Evolutionary conservation across 1,284 basidiomycete genomes (phyloP), one percentile per base, ranked within the genome.

Genomic region (Sporisorium sorghi): DNA sequence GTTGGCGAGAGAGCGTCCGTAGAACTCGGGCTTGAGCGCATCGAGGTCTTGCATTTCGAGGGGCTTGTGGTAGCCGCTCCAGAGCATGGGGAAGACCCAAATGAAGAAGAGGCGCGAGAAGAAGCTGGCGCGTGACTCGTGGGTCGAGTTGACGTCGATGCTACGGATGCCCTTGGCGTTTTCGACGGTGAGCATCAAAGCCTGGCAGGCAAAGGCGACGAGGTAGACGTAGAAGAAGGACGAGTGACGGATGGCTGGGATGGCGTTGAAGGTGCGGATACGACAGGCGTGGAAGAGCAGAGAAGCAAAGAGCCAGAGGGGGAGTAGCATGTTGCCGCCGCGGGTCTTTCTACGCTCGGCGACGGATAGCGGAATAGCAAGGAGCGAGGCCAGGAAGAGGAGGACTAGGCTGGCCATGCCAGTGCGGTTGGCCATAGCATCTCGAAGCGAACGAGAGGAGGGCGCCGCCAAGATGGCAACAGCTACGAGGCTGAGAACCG

Each of bases 21-120:
- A 48, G 44, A 51, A 79, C 14, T 76, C 58, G 12, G 66, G 49
- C 32, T 67, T 68, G 39, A 79, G 66, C 5, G 46, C 21, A 35
- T 79, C 76, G 26, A 79, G 60, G 24, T 78, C 69, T 3, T 61
- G 44, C 52, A 78, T 54, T 26, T 65, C 46, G 21, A 79, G 59
- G 1, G 76, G 76, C 19, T 35, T 48, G 26, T 62, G 67, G 59
- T 37, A 69, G 26, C 77, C 77, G 5, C 17, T 58, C 56, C 59
- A 78, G 17, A 79, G 50, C n/a, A 76, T 35, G 8, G 76, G 71
- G 23, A 70, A 30, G 12, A 76, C 67, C 77, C 77, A 79, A n/a
- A 61, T n/a, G 54, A 79, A 79, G 40, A 70, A 33, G 28, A 79
- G 61, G 11, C 64, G 59, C 17, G 75, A 77, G 39, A 77, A 56